phyloP scores from a whole-genome alignment of 805 yeast genomes.

The Clavispora asparagi region DNA sequence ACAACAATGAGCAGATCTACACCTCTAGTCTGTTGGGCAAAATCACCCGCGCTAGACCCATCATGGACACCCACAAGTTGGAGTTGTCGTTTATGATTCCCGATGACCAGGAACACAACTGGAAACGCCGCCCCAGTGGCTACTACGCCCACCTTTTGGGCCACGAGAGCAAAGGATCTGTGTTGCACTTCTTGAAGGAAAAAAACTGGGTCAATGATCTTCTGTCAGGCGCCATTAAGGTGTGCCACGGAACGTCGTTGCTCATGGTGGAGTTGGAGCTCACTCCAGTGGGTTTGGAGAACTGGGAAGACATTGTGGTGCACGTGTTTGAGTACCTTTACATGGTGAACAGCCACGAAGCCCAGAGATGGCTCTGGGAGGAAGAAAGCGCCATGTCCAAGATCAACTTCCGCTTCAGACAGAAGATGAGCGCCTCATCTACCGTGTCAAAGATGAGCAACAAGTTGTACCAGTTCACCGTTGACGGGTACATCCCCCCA shows the following conservation, averaged over 20 bases:
- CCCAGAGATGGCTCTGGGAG: conserved; percentile 75
- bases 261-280: conserved; percentile 72
- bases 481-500: conserved; percentile 48
- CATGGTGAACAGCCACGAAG: conserved; percentile 49
- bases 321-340: conserved; percentile 69
- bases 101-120: conserved; percentile 53
- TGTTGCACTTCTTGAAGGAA: conserved; percentile 62
- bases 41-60: conserved; percentile 67
- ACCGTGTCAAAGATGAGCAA: conserved; percentile 70
- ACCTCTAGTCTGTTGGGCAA: conserved; percentile 45
- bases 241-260: conserved; percentile 61
- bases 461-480: conserved; percentile 45
- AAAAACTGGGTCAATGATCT: conserved; percentile 75
- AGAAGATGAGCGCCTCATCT: conserved; percentile 64
- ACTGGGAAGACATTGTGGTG: conserved; percentile 57
- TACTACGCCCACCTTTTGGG: conserved; percentile 82
- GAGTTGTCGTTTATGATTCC: conserved; percentile 72
- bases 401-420: conserved; percentile 73
- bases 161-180: conserved; percentile 87
- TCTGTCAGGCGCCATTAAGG: conserved; percentile 64
- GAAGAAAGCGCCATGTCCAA: conserved; percentile 68
- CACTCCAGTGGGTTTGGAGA: conserved; percentile 63
- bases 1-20: conserved; percentile 42
- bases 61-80: conserved; percentile 69
- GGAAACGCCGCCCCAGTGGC: conserved; percentile 65